These are phyloP conservation scores for Panus rudis DNA, from an alignment of 768 basidiomycete species.

Conservation along the genomic window DNA sequence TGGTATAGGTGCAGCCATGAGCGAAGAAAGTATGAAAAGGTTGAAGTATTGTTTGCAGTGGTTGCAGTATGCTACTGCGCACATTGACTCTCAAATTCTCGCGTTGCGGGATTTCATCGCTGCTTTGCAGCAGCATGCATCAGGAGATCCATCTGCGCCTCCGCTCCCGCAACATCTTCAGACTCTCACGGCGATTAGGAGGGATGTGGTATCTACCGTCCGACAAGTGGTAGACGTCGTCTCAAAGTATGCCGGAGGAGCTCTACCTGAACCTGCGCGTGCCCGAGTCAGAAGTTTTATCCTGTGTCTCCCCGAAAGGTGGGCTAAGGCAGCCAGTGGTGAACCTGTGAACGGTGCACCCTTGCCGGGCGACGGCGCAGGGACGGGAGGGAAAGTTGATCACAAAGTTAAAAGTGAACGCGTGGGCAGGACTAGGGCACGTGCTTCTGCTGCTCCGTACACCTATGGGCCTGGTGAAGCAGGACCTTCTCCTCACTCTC, in stretches of 20 bases:
- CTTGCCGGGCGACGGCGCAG: background rate
- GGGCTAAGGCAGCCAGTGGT: conserved; percentile 45
- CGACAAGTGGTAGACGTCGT: conserved; percentile 86
- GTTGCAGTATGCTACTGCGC: conserved; percentile 83
- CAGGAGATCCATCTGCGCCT: conserved; percentile 28
- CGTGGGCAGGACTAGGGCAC: conserved; percentile 15
- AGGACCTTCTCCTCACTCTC: conserved; percentile 20
- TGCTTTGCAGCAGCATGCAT: conserved; percentile 44
- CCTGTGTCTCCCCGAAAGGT: conserved; percentile 72
- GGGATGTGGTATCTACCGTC: conserved; percentile 83
- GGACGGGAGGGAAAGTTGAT: too few relatives aligned
- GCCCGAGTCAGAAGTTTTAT: conserved; percentile 70
- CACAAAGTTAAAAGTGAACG: conserved; percentile 27
- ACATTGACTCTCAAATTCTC: conserved; percentile 83
- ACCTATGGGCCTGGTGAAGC: conserved; percentile 23
- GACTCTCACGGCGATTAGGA: conserved; percentile 67
- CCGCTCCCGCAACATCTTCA: conserved; percentile 41
- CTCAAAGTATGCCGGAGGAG: conserved; percentile 76
- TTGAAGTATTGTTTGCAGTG: conserved; percentile 83
- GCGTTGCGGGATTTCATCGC: conserved; percentile 80
- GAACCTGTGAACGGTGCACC: conserved; percentile 10
- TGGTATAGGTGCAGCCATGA: conserved; percentile 79
- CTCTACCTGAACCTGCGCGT: conserved; percentile 80
- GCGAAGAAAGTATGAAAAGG: conserved; percentile 85
- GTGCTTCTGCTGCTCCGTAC: conserved; percentile 16